Evolutionary conservation across 2,329 filamentous ascomycete species (phyloP), one percentile per base, ranked within the genome.

Genomic region (Stemphylium beticola): DNA sequence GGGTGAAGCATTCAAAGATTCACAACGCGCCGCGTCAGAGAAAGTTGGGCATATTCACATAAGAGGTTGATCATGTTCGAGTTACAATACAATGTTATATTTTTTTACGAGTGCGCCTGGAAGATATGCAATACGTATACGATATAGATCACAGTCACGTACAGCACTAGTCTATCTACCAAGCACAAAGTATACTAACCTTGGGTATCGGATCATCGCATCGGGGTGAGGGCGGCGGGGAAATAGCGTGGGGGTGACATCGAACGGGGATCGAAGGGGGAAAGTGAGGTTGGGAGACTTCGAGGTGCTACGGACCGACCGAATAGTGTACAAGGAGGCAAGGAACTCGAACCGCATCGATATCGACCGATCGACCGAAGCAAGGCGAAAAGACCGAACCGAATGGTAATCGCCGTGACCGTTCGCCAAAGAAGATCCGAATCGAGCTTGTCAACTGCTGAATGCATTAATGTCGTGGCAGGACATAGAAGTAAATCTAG

Each of bases 251-350:
- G 42, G 43, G 44, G 46, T 53, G 57, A 50, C 17, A 47, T 53
- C 57, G 53, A 36, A 51, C 37, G 49, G 49, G 36, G 15, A 42
- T 55, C 53, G 43, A 54, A 46, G 53, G 55, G 54, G 42, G 54
- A 55, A 53, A 42, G 55, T 44, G 55, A 51, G 57, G 56, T 58
- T 60, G 53, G 49, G 61, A 62, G 57, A 51, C 57, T 67, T 71
- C 67, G 67, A 65, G 56, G 66, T 67, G 62, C 67, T 69, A 73
- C 62, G 61, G 61, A 64, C 71, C 70, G 69, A 63, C 66, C 72
- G 69, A 62, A 67, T 73, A 74, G 70, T 72, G 70, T 74, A 74
- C 71, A 74, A 29, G 60, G 62, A 61, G 43, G 53, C 42, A 60
- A 63, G 60, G 59, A 58, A 61, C 57, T 66, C 63, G 65, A 61